Conservation (phyloP, 2,329 filamentous ascomycete genomes). For the Sporothrix inflata region DNA sequence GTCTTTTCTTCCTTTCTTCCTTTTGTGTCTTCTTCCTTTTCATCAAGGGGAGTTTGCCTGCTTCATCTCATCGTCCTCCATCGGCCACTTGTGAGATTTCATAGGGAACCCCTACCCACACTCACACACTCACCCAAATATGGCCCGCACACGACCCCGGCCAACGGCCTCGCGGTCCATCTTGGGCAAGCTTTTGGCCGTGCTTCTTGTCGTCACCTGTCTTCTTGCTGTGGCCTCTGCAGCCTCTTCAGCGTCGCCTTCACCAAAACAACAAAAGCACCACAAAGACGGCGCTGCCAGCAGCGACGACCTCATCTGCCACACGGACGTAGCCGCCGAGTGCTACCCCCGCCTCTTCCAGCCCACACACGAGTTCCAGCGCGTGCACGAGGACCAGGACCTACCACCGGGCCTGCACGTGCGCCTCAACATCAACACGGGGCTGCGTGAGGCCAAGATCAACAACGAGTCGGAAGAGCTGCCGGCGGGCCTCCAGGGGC, state of each 20-base stretch:
- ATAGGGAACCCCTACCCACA: not conserved
- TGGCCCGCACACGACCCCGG: not conserved
- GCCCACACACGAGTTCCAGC: conserved; percentile 66
- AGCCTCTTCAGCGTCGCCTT: not conserved
- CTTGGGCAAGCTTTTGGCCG: not conserved
- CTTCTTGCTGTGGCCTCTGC: conserved; percentile 5
- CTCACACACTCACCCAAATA: not conserved
- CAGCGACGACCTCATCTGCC: conserved; percentile 63
- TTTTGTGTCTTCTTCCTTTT: not conserved
- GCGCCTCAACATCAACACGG: conserved; percentile 66
- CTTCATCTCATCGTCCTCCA: not conserved
- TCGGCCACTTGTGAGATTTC: not conserved
- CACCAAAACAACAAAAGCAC: conserved; percentile 8
- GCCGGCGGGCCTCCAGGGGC: conserved; percentile 49
- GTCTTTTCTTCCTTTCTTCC: not conserved
- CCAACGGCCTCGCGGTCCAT: not conserved
- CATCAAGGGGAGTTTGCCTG: not conserved
- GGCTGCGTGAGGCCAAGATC: conserved; percentile 67
- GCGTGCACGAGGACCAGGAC: conserved; percentile 65
- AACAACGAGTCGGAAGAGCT: conserved; percentile 60
- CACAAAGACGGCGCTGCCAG: not conserved
- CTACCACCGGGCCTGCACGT: conserved; percentile 68
- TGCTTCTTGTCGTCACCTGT: conserved; percentile 21
- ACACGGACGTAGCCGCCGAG: conserved; percentile 60
- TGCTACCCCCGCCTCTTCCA: conserved; percentile 69